Evolutionary conservation across 164 flowering plant species (phyloP), one percentile per base, ranked within the genome.

Genomic region (Saururus chinensis): DNA sequence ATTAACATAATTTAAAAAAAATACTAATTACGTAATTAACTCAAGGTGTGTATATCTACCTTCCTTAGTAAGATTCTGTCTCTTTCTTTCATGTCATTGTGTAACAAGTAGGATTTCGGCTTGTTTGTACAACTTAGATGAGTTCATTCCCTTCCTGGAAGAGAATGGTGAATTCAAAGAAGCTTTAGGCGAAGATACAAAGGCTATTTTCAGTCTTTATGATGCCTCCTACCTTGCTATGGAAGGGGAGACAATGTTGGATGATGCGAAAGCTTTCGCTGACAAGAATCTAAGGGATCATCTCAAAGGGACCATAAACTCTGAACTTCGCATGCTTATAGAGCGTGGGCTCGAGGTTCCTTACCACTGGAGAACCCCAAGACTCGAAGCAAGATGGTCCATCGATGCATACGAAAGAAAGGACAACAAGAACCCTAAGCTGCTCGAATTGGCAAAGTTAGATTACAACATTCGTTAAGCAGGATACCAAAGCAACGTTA

Each of bases 381-480:
- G 79, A 67, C 64, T 66, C 21, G 79, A 81, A 13, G 73, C 66
- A 35, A 77, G 71, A 53, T 71, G 80, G 76, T 68, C 57, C 40
- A 74, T 78, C 6, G 60, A 68, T 25, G 49, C 24, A 5, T 76
- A 54, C 16, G 67, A 71, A 48, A 58, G 41, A 10, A 45, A 61
- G 10, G 35, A 61, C 0, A 30, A 61, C 4, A 54, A 24, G 57
- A 54, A 76, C 40, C 66, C 56, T 20, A 19, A 0, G 60, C 20
- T 75, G 30, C 59, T 79, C 59, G 74, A 70, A 20, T 60, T 77
- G 37, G 81, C 82, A 1, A 76, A 77, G 65, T 60, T 76, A 10
- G 73, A 75, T n/a, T 81, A 76, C 71, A 81, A 81, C 56, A 59
- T 62, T 56, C 73, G 76, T 55, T 81, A 81, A 74, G 74, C 79